Base-by-base conservation (phyloP, 106 monocot genomes). In the Dioscorea alata region DNA sequence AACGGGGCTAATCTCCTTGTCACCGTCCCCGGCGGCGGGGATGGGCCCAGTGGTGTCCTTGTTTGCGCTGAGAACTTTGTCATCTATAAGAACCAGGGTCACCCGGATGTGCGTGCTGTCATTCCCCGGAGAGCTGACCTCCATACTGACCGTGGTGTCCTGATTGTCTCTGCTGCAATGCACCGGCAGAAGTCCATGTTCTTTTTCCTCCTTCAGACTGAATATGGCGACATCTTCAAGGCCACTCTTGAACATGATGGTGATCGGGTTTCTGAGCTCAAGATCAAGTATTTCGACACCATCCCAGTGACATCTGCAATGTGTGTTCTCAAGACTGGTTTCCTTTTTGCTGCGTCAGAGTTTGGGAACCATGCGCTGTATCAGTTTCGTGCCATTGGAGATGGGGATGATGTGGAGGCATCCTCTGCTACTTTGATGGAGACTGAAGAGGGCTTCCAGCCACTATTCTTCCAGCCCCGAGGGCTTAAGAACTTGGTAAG, bases 371-470 rank as follows among this genome's bases (percentile, higher is more conserved):
- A 97, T 69, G 78, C 82, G 0, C 75, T 97, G 23, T 97, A 97
- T 71, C 92, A 92, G 76, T 97, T 97, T 67, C 88, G 80, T 79
- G 84, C 86, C 17, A 97, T 97, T 65, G 97, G 97, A 2, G 89
- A 89, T 9, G 92, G 82, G n/a, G 92, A 85, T 10, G 97, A 97
- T 67, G 92, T 97, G n/a, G 97, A 97, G 76, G 89, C 97, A 2
- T 97, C 97, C 0, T 97, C 97, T 0, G 76, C 80, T 0, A 97
- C 84, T 4, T 48, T 97, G 51, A 97, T 92, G 92, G 97, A 97
- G 71, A 97, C 89, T 9, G 97, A 97, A n/a, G 97, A 97, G 72
- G 97, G 92, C 1, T 97, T 97, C 61, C 92, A 92, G 73, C 97
- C 97, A 2, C 92, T 97, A 6, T 97, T 92, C 71, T 97, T 97